These are phyloP conservation scores for Euphorbia lathyris DNA, from an alignment of 345 rosid species.

Conservation along the genomic window DNA sequence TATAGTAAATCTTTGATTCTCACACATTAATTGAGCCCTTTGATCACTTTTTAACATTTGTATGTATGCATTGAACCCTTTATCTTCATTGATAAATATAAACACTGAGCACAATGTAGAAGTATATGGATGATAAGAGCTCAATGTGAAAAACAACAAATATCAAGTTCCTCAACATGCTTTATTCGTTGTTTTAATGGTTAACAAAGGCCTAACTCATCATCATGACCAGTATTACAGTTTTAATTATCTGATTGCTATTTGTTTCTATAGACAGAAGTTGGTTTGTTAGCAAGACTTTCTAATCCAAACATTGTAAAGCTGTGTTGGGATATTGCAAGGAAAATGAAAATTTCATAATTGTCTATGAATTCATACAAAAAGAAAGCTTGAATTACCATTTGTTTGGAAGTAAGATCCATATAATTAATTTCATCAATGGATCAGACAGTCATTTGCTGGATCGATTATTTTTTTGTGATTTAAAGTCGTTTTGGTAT, in stretches of 20 bases:
- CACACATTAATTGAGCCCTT: too few relatives aligned
- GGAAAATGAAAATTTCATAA: constrained; percentile 3
- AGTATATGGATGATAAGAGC: too few relatives aligned
- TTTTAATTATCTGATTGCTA: background rate
- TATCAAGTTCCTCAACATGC: too few relatives aligned
- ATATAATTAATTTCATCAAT: background rate
- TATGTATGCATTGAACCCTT: too few relatives aligned
- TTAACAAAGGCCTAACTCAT: too few relatives aligned
- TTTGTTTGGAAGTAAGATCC: constrained; percentile 18
- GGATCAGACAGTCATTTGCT: background rate
- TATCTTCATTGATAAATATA: too few relatives aligned
- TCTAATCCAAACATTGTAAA: constrained; percentile 21
- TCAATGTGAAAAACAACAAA: too few relatives aligned
- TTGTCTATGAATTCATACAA: constrained; percentile 22
- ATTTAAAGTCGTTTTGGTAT: background rate
- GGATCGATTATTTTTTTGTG: background rate
- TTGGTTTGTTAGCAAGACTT: constrained; percentile 9
- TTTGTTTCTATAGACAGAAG: background rate
- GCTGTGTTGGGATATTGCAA: constrained; percentile 17
- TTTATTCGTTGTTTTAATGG: too few relatives aligned
- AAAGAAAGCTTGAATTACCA: constrained; percentile 17
- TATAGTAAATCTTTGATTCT: background rate
- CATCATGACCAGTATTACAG: too few relatives aligned
- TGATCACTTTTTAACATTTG: too few relatives aligned
- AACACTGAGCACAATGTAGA: too few relatives aligned